Evolutionary conservation across 2,329 filamentous ascomycete genomes (phyloP).

Genomic region (Aspergillus bombycis): DNA sequence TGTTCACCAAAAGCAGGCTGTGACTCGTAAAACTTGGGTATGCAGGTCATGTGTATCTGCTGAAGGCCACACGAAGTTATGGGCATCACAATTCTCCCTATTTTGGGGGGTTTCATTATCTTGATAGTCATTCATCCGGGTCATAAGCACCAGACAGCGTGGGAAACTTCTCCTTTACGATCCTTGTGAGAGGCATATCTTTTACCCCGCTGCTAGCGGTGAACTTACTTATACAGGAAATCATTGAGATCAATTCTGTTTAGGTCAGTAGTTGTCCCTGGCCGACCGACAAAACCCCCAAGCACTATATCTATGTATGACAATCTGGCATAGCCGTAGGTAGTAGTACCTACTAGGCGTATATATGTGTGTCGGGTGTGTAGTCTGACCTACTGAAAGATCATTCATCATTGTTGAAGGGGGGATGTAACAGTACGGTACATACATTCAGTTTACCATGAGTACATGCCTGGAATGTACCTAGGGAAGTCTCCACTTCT

Average conservation of each 20-base stretch:
- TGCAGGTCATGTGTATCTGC: background rate
- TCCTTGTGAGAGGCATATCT: background rate
- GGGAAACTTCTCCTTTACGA: background rate
- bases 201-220: conserved; percentile 1
- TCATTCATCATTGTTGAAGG: background rate
- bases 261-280: background rate
- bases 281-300: background rate
- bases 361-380: background rate
- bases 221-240: background rate
- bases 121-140: background rate
- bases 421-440: background rate
- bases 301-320: background rate
- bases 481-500: background rate
- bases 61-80: background rate
- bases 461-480: background rate
- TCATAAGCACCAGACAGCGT: background rate
- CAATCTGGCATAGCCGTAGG: background rate
- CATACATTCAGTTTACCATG: background rate
- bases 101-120: background rate
- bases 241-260: background rate
- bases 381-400: too few species aligned
- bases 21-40: background rate
- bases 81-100: background rate
- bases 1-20: background rate
- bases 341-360: background rate